Base-by-base conservation (phyloP, 192 early-diverging fungal species). In the Linnemannia elongata region DNA sequence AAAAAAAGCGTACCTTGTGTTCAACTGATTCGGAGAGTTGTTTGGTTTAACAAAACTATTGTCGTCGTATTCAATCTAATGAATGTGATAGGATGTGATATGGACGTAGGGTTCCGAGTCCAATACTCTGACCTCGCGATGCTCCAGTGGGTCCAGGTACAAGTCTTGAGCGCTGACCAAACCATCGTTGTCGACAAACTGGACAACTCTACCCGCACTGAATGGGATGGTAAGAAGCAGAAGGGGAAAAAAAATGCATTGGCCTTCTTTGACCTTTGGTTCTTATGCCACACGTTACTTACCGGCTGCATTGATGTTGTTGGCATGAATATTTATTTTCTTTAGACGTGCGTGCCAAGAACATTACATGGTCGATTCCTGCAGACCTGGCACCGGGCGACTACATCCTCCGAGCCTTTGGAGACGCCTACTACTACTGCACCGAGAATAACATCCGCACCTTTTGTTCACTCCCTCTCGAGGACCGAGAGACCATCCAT, bases 81-180 rank as follows among this genome's bases (percentile, higher is more conserved):
- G n/a, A 12, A 30, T 66, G 12, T 27, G 27, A 38, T 76, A 87
- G 85, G 85, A 17, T 87, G 85, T 20, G 47, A 76, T 38, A 6
- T 87, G 22, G 66, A 78, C 4, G 27, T 87, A 2, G 85, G 85
- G 13, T 87, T 73, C 52, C 75, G 85, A 2, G 85, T 87, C 1
- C 85, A 87, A 38, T 87, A 81, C 42, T 87, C 85, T 3, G 85
- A 87, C 33, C 18, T 87, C 47, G 85, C 85, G 18, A 69, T 78
- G 71, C 49, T 87, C 38, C 45, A 42, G 3, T 87, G 80, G 63
- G 85, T 87, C 20, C 85, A 87, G 41, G 22, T 87, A 0, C 85
- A 87, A 68, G 76, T 78, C 36, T 76, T 87, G 0, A 27, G 35
- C 38, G 45, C 45, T 1, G 35, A 81, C 4, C 45, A 78, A 7